A percentile compares a stretch with the other conserved stretches of the same genome.
Conservation (phyloP, 148 eudicot species). For the Arctostaphylos glauca region DNA sequence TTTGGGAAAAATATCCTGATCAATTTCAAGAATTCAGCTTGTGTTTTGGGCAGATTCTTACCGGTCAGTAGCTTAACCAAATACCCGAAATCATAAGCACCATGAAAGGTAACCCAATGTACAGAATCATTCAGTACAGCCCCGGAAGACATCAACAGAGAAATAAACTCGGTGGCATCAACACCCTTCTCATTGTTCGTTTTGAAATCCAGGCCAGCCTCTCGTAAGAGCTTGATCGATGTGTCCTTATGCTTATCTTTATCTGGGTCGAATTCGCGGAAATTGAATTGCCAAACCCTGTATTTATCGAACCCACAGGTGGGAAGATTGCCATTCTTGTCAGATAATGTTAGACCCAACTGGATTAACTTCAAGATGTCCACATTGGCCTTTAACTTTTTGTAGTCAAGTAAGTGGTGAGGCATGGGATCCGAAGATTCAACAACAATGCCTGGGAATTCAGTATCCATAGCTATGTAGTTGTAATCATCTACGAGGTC, state of each 20-base stretch:
- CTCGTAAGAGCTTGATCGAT: slow-evolving; percentile 17
- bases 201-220: slow-evolving; percentile 23
- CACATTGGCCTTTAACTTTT: slow-evolving; percentile 17
- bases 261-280: slow-evolving; percentile 15
- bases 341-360: slow-evolving; percentile 25
- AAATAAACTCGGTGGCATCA: slow-evolving; percentile 10
- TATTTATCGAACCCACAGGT: slow-evolving; percentile 18
- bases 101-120: slow-evolving; percentile 22
- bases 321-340: slow-evolving; percentile 23
- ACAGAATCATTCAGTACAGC: slow-evolving; percentile 23
- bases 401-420: not conserved
- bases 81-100: slow-evolving; percentile 20
- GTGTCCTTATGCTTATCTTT: slow-evolving; percentile 9
- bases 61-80: slow-evolving; percentile 23
- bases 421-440: not conserved
- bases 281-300: slow-evolving; percentile 22
- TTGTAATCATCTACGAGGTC: slow-evolving; percentile 20
- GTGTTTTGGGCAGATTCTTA: slow-evolving; percentile 19
- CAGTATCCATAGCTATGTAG: slow-evolving; percentile 24
- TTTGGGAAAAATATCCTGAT: slow-evolving; percentile 12
- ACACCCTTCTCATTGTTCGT: slow-evolving; percentile 20
- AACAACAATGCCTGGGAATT: slow-evolving; percentile 15
- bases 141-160: slow-evolving; percentile 23
- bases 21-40: slow-evolving; percentile 8
- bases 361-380: slow-evolving; percentile 23